Evolutionary conservation across 2,329 filamentous ascomycete genomes (phyloP), one percentile per base, ranked within the genome.

Genomic region (Fusarium miscanthi): DNA sequence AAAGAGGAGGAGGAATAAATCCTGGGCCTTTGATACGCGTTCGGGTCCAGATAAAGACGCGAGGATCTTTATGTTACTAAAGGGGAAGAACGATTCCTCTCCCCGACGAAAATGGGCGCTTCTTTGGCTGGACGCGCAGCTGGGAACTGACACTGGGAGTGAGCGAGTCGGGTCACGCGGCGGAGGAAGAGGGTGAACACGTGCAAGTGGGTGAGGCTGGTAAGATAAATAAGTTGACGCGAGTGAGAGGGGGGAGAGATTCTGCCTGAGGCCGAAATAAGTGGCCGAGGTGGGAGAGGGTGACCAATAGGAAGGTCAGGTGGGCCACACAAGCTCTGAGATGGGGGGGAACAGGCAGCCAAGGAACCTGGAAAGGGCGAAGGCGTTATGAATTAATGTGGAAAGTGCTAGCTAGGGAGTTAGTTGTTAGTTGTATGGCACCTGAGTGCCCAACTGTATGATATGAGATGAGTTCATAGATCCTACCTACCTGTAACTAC

Each of bases 171-270:
- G 80, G 81, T 83, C 82, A 83, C 81, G 81, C 80, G 81, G 81
- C 76, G 74, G 77, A 74, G 74, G 75, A 80, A 78, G 75, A 78
- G 76, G 76, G 76, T 77, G 77, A 82, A 81, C 81, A 83, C 81
- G 81, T 83, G 81, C 80, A 81, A 79, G 76, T 80, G 78, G 77
- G 79, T 80, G 79, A 78, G 78, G 78, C 73, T 77, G 78, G 74
- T 70, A 75, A 75, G 76, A 81, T 81, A 81, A 80, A 81, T 80
- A 80, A 70, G 40, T 69, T 40, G 66, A 69, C 69, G 65, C 66
- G 57, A 59, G 59, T 56, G 56, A 69, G 61, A 70, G 61, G 58
- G 61, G 35, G 70, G 61, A 59, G 21, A 33, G 16, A 21, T n/a
- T 17, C 3, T 74, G 75, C 74, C 74, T 77, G 74, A 77, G 76